Conservation (phyloP, 2,329 filamentous ascomycete species). For the Domatiomyces globalis region DNA sequence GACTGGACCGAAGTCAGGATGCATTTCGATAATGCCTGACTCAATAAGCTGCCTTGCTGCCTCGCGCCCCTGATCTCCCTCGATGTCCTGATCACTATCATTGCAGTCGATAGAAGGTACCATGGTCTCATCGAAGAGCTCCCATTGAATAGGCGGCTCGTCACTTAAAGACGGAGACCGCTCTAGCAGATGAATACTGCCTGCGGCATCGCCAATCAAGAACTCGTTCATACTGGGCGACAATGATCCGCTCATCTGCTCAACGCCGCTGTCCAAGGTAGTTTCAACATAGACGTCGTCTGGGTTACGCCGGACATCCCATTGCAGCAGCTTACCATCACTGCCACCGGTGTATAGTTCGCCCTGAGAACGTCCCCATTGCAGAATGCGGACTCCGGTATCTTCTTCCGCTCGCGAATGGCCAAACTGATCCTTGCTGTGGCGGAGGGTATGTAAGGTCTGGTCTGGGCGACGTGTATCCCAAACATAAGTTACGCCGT, state of each 20-base stretch:
- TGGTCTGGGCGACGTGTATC: slow-evolving; percentile 36
- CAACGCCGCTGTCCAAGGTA: slow-evolving; percentile 34
- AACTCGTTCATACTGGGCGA: slow-evolving; percentile 42
- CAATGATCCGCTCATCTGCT: slow-evolving; percentile 45
- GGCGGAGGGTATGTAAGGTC: slow-evolving; percentile 36
- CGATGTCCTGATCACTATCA: neutral
- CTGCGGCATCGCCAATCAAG: slow-evolving; percentile 43
- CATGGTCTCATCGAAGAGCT: neutral
- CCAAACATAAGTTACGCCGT: slow-evolving; percentile 48
- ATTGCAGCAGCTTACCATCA: slow-evolving; percentile 45
- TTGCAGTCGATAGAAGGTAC: neutral
- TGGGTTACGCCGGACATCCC: slow-evolving; percentile 41
- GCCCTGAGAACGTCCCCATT: slow-evolving; percentile 40
- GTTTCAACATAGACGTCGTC: slow-evolving; percentile 41
- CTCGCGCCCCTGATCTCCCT: neutral
- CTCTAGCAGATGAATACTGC: slow-evolving; percentile 38
- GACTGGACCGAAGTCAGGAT: neutral
- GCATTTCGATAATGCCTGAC: neutral
- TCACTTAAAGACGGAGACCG: neutral
- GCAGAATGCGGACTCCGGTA: slow-evolving; percentile 43
- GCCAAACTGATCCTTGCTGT: slow-evolving; percentile 32
- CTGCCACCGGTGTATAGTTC: slow-evolving; percentile 47
- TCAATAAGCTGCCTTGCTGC: neutral
- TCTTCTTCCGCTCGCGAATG: slow-evolving; percentile 37
- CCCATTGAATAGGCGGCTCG: neutral